Evolutionary conservation across 1,284 basidiomycete species (phyloP).

Genomic region (Moniliella sp.): DNA sequence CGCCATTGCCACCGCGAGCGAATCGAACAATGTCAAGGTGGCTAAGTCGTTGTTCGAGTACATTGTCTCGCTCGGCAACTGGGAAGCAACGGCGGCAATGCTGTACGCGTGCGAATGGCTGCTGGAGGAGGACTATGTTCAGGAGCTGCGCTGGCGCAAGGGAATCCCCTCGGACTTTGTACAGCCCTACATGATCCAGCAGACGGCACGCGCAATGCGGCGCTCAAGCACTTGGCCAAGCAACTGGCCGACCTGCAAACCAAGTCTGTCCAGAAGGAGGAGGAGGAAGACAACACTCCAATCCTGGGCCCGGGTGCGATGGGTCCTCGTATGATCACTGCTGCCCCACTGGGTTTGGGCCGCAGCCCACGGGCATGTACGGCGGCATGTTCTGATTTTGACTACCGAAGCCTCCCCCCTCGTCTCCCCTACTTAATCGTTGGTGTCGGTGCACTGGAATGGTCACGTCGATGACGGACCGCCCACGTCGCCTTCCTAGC

Average conservation of each 20-base stretch:
- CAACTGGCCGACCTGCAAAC: conserved; percentile 38
- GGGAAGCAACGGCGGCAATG: conserved; percentile 81
- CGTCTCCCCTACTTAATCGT: no score
- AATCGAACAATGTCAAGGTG: conserved; percentile 56
- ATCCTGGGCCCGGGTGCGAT: conserved; percentile 10
- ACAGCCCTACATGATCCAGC: conserved; percentile 80
- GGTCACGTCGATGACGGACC: no score
- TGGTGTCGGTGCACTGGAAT: no score
- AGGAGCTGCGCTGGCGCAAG: conserved; percentile 84
- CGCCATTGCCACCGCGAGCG: conserved; percentile 73
- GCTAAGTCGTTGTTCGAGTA: conserved; percentile 75
- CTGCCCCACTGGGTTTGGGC: no score
- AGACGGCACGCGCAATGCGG: conserved; percentile 37
- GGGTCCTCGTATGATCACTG: not conserved
- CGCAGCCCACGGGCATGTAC: no score
- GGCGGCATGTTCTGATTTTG: no score
- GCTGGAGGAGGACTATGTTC: conserved; percentile 67
- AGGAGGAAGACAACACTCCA: conserved; percentile 44
- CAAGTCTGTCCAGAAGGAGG: conserved; percentile 63
- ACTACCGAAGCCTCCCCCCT: no score
- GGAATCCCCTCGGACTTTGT: conserved; percentile 72
- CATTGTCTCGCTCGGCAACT: conserved; percentile 79
- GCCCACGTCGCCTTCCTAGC: no score
- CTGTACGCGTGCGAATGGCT: conserved; percentile 81
- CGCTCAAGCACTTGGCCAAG: conserved; percentile 60